Conservation (phyloP, 192 early-diverging fungal genomes). For the Entomortierella lignicola region DNA sequence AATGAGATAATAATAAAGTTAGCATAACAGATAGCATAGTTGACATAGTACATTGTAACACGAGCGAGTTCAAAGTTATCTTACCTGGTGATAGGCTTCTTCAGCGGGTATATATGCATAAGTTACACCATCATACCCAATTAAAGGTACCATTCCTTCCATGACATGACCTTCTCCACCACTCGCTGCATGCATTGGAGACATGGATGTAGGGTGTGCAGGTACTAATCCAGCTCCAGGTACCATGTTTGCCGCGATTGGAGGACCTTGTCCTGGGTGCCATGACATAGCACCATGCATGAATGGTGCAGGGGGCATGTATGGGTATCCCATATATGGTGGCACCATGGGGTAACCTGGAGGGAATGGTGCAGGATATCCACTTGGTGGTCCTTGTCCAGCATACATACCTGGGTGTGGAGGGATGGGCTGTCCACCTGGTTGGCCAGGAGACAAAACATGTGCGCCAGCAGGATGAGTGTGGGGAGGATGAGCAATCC, state of each 20-base stretch:
- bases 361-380: slow-evolving; percentile 19
- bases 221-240: slow-evolving; percentile 20
- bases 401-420: slow-evolving; percentile 17
- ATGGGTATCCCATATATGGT: slow-evolving; percentile 40
- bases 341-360: slow-evolving; percentile 45
- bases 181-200: slow-evolving; percentile 2
- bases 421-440: slow-evolving; percentile 1
- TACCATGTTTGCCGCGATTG: slow-evolving; percentile 18
- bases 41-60: not conserved
- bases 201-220: slow-evolving; percentile 13
- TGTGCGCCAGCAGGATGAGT: slow-evolving; percentile 11
- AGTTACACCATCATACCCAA: slow-evolving; percentile 36
- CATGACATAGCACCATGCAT: slow-evolving; percentile 37
- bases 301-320: slow-evolving; percentile 20
- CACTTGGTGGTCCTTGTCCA: slow-evolving; percentile 27
- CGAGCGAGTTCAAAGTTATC: too few species aligned
- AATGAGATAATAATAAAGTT: not conserved
- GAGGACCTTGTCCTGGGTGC: slow-evolving; percentile 38
- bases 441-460: not conserved
- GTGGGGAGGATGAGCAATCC: not conserved
- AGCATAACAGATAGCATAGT: not conserved
- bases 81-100: slow-evolving; percentile 44
- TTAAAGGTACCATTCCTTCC: slow-evolving; percentile 42
- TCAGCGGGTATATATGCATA: slow-evolving; percentile 43
- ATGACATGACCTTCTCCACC: slow-evolving; percentile 15